Evolutionary conservation across 2,329 filamentous ascomycete species (phyloP), one percentile per base, ranked within the genome.

Genomic region (Paecilomyces formosus): DNA sequence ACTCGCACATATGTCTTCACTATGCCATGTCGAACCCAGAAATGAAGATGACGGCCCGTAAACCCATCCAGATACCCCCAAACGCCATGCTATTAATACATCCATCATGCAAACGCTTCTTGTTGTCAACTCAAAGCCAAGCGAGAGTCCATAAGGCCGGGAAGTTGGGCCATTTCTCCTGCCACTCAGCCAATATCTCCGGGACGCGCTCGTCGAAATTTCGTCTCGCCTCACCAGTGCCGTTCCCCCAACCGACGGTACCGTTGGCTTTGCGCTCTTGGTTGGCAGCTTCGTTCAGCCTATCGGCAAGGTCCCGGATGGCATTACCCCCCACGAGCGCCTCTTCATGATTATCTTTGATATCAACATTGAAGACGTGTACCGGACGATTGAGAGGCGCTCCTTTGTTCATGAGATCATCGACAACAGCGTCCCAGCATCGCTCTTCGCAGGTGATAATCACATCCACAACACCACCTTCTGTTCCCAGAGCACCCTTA

Each of bases 311-410:
- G 69, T 99, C 94, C 39, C 97, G 81, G 60, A 99, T 99, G 52
- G 90, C 94, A 65, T 88, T 86, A 1, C 94, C 94, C 9, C 94
- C 94, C 1, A 97, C 84, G 22, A 93, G 81, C 0, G 94, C 94
- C 75, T 99, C 94, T 73, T 99, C 93, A 70, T 97, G 94, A 70
- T 97, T 99, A 76, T 99, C 94, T 74, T 89, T 93, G 70, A 99
- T 99, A 72, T 99, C 94, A 57, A 99, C 88, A 68, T 99, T 99
- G 80, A 99, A 96, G 58, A 99, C 90, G 71, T 99, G 94, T 0
- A 99, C 94, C 0, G 94, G 92, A 1, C 91, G 82, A 73, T 99
- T 99, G 58, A 99, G 80, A 3, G 90, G 88, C 0, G 88, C 86
- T 7, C 93, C 94, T 62, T 95, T 85, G 67, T 86, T 89, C 62